phyloP scores from a whole-genome alignment of 306 rosid genomes.

The Begonia fuchsioides region DNA sequence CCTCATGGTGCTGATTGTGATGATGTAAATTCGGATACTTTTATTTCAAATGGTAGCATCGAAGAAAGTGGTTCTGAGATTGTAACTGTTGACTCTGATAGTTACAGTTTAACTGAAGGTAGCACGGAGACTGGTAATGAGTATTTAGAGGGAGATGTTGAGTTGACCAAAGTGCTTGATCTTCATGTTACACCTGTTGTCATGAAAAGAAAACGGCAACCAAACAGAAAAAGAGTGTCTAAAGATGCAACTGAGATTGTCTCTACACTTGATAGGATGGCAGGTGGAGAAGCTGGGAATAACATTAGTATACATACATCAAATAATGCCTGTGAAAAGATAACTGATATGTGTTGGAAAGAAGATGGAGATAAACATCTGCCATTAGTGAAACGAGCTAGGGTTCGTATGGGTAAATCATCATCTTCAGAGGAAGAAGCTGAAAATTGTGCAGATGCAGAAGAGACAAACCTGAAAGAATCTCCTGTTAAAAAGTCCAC shows the following conservation, averaged over 20 bases:
- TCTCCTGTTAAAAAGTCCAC: conserved; percentile 14
- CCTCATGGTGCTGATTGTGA: conserved; percentile 38
- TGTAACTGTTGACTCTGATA: conserved; percentile 50
- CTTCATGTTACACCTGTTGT: conserved; percentile 38
- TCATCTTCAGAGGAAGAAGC: conserved; percentile 44
- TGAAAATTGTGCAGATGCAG: conserved; percentile 19
- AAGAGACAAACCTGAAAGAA: conserved; percentile 36
- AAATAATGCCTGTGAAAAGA: conserved; percentile 30
- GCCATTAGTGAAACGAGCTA: conserved; percentile 83
- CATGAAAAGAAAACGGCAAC: conserved; percentile 76
- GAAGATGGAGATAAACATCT: conserved; percentile 90
- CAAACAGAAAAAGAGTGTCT: conserved; percentile 51
- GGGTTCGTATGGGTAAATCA: conserved; percentile 81
- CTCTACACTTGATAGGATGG: conserved; percentile 31
- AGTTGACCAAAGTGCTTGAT: conserved; percentile 49
- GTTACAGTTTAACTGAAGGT: conserved; percentile 50
- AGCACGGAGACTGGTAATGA: conserved; percentile 39
- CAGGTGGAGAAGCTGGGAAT: conserved; percentile 15
- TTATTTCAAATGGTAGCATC: conserved; percentile 38
- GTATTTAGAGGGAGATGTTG: conserved; percentile 43
- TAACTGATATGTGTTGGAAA: conserved; percentile 32
- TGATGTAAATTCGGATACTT: conserved; percentile 36
- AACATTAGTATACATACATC: conserved; percentile 32
- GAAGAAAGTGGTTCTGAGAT: conserved; percentile 56
- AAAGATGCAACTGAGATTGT: conserved; percentile 31